Base-by-base conservation (phyloP, 495 filamentous ascomycete species). In the Penicillium canariense region DNA sequence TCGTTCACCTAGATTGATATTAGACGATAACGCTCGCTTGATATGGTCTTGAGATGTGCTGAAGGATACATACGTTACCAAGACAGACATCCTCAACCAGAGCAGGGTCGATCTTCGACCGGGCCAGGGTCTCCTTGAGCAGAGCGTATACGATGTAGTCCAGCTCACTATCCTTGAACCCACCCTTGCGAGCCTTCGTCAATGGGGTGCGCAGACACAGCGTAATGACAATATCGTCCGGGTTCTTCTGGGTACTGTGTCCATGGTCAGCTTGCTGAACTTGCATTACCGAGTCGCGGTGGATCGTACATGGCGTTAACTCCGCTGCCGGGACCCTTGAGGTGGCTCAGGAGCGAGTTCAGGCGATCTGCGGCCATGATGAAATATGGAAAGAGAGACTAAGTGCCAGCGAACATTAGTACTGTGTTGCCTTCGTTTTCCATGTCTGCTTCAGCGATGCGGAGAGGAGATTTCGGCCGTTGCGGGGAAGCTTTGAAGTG, bases 171-270 rank as follows among this genome's bases (percentile, higher is more conserved):
- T 98, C 94, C 78, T 96, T 97, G 77, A 98, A 86, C 5, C 93
- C 89, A 52, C 94, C 94, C 77, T 90, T 90, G 59, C 69, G 68
- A 22, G 79, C 87, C 74, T 94, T 94, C 56, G 87, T 78, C 50
- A 95, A 77, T 0, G 90, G 87, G 7, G 90, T 92, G 27, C 90
- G 85, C 59, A 91, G 72, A 6, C 88, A 87, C 40, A 89, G 78
- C 14, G 90, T 95, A 60, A 98, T 94, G 57, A 98, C 94, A 15
- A 97, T 81, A 81, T 98, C 94, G 72, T 98, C 94, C 54, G 92
- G 84, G 69, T 93, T 95, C 78, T 97, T 93, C 53, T 89, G 86
- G 18, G 89, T 94, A 71, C 92, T 97, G 62, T 46, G 17, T 48
- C n/a, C 10, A 14, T 52, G 44, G 36, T 62, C 38, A 55, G 56